Conservation (phyloP, 2,329 filamentous ascomycete species). For the Claviceps pazoutovae region DNA sequence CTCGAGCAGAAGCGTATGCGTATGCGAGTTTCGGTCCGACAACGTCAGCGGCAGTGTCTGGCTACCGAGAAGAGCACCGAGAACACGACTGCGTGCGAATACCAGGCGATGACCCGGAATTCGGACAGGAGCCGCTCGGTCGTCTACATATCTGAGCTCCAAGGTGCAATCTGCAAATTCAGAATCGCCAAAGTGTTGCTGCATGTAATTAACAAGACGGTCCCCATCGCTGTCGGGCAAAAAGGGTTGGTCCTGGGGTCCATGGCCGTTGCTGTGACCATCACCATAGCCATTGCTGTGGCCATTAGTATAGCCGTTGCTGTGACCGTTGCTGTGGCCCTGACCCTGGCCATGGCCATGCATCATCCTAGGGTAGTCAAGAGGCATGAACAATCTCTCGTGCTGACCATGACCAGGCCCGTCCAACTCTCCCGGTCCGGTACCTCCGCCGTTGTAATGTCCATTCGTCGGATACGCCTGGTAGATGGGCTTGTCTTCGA, state of each 20-base stretch:
- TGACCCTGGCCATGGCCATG: slow-evolving; percentile 13
- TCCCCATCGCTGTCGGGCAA: slow-evolving; percentile 19
- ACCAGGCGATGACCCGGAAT: slow-evolving; percentile 43
- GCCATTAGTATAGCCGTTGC: no score
- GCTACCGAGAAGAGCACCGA: slow-evolving; percentile 15
- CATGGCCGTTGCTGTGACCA: slow-evolving; percentile 8
- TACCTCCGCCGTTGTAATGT: slow-evolving; percentile 21
- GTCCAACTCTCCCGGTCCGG: slow-evolving; percentile 17
- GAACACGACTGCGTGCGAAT: slow-evolving; percentile 33
- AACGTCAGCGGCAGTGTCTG: slow-evolving; percentile 17
- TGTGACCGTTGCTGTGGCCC: no score
- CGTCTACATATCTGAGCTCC: slow-evolving; percentile 30
- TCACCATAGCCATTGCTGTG: no score
- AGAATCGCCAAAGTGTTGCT: slow-evolving; percentile 19
- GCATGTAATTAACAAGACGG: slow-evolving; percentile 25
- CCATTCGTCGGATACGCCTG: slow-evolving; percentile 26
- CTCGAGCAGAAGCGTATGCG: slow-evolving; percentile 26
- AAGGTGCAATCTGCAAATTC: slow-evolving; percentile 30
- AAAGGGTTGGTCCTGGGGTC: slow-evolving; percentile 15
- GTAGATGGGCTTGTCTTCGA: slow-evolving; percentile 29
- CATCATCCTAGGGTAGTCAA: slow-evolving; percentile 21
- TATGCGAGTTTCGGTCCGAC: slow-evolving; percentile 13
- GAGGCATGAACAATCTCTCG: slow-evolving; percentile 17
- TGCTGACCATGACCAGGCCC: slow-evolving; percentile 15
- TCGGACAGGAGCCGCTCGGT: slow-evolving; percentile 23